Evolutionary conservation across 2,329 filamentous ascomycete species (phyloP), one percentile per base, ranked within the genome.

Genomic region (Pseudogymnoascus sp.): DNA sequence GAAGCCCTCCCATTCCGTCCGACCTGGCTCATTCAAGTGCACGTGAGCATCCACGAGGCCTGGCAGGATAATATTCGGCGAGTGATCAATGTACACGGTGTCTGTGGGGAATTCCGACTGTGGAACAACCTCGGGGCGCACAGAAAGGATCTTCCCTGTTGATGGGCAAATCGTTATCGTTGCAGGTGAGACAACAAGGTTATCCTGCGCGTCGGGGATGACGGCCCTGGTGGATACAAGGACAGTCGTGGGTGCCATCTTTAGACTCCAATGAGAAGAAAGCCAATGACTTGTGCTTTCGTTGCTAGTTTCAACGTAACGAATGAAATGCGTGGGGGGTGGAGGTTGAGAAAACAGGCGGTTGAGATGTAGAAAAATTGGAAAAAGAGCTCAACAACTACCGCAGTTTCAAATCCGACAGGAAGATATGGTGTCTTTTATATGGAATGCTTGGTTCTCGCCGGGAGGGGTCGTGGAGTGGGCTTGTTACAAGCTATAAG

Each of bases 1-100:
- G 79, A 99, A 99, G 9, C 94, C 94, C 73, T 99, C 94, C 94
- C 94, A 97, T 82, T 97, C 93, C 59, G 93, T 97, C 62, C 94
- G 85, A 41, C 94, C 94, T 0, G 94, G 94, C 77, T 99, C 94
- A 71, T 97, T 97, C 68, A 97, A 84, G 77, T 99, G 94, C 37
- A 99, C 94, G 74, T 99, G 94, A 36, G 94, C 93, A 73, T 99
- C 94, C 16, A 99, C 93, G 30, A 99, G 80, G 18, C 94, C 94
- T 0, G 94, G 94, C 35, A 97, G 81, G 38, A 99, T 79, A 54
- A 97, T 81, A 74, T 87, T 83, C 9, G 93, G 91, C 20, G 89
- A 90, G 76, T 96, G 86, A 78, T 99, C 87, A 67, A 84, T 81
- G 74, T 97, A 97, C 5, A 81, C 79, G 6, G 87, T 86, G 38